Evolutionary conservation across 2,329 filamentous ascomycete genomes (phyloP), one percentile per base, ranked within the genome.

Genomic region (Venturia carpophila): DNA sequence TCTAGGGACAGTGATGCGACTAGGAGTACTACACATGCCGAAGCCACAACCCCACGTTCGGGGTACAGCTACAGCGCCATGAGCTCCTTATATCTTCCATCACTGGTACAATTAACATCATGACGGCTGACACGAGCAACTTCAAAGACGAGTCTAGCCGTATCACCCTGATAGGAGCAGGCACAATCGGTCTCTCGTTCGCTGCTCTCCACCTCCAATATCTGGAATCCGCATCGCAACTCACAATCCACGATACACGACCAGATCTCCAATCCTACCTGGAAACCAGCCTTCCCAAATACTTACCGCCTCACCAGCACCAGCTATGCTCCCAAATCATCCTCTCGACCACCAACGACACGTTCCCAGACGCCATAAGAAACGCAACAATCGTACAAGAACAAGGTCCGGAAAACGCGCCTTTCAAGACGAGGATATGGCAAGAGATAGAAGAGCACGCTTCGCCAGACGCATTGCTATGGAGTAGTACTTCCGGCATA

Each of bases 401-500:
- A 73, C 83, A 84, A 72, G 82, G 82, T 0, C 83, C 83, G 0
- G 84, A 86, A 69, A 79, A 79, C 62, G 68, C 78, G 0, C 65
- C 73, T 0, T 83, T 84, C 71, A 86, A 86, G 68, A 74, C 75
- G 45, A 69, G 69, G 0, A 73, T 84, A 27, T 86, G 84, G 83
- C 71, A 75, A 0, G 70, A 81, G 30, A 77, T 87, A 7, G 79
- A 84, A 66, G 67, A 73, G 0, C 69, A 79, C 42, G 81, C 81
- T 0, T 74, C 75, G 0, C 66, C 70, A 5, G 67, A 74, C 10
- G 78, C 82, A 0, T 75, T 84, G 21, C 73, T 86, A 62, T 86
- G 83, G 83, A 83, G 79, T 45, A 82, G 79, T 64, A 86, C 84
- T 0, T 82, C 79, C 1, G 84, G 84, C 0, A 85, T 86, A 37